phyloP scores from a whole-genome alignment of 306 rosid species.

The Quercus parvula region DNA sequence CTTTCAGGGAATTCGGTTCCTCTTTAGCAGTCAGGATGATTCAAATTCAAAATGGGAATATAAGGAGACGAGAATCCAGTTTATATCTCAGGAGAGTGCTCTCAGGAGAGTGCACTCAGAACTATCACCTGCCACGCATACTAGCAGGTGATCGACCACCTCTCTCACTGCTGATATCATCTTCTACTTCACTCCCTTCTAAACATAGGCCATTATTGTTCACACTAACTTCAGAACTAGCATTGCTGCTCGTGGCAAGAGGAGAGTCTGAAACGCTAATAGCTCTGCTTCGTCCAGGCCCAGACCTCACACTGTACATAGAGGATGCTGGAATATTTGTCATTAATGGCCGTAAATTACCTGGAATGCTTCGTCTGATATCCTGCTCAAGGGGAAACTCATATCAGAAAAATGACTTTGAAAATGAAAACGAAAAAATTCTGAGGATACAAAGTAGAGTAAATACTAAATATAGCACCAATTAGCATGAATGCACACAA shows the following conservation, averaged over 20 bases:
- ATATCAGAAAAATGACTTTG: conserved; percentile 12
- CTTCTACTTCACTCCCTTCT: conserved; percentile 72
- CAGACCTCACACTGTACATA: conserved; percentile 90
- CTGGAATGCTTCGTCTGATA: conserved; percentile 87
- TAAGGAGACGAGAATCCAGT: conserved; percentile 4
- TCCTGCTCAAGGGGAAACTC: conserved; percentile 52
- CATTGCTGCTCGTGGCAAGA: conserved; percentile 91
- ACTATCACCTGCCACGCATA: conserved; percentile 57
- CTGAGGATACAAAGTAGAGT: neutral
- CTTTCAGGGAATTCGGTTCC: conserved; percentile 29
- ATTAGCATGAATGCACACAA: no score
- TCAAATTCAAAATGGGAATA: conserved; percentile 20
- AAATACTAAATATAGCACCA: neutral
- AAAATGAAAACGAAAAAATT: conserved; percentile 3
- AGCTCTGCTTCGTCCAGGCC: conserved; percentile 77
- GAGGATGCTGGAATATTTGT: conserved; percentile 97
- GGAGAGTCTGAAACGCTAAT: conserved; percentile 85
- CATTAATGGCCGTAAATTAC: conserved; percentile 84
- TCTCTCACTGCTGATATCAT: conserved; percentile 73
- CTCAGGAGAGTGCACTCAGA: conserved; percentile 12
- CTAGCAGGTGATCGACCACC: conserved; percentile 70
- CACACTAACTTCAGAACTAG: conserved; percentile 89
- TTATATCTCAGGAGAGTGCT: conserved; percentile 24
- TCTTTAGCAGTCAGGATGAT: conserved; percentile 24
- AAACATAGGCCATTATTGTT: conserved; percentile 84